These are phyloP conservation scores for Pseudogymnoascus sp. DNA, from an alignment of 2,329 filamentous ascomycete species.

Conservation along the genomic window DNA sequence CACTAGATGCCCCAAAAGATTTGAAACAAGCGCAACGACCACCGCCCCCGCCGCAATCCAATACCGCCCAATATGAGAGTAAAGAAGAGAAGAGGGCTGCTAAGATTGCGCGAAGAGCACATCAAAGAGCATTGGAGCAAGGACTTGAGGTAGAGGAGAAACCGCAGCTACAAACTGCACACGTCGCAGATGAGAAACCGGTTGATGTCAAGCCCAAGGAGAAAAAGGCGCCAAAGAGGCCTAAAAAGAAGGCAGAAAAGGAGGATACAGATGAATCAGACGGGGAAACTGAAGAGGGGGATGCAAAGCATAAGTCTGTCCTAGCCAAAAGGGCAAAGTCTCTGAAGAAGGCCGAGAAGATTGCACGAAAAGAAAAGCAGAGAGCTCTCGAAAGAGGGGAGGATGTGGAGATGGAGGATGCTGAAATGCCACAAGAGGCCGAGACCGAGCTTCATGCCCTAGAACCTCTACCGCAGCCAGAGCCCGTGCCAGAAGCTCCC, in stretches of 20 bases:
- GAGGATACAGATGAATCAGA: conserved; percentile 14
- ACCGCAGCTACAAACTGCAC: not conserved
- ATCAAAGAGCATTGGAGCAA: conserved; percentile 13
- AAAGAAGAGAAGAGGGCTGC: conserved; percentile 10
- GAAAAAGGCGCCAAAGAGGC: conserved; percentile 15
- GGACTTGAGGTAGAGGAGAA: not conserved
- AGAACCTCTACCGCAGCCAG: conserved; percentile 73
- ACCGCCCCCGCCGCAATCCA: not conserved
- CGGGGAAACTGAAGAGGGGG: conserved; percentile 8
- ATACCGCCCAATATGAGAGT: conserved; percentile 8
- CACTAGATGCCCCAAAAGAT: not conserved
- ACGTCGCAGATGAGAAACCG: conserved; percentile 8
- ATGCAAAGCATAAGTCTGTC: conserved; percentile 37
- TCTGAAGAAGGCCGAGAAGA: conserved; percentile 39
- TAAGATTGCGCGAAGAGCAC: conserved; percentile 12
- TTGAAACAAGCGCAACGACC: conserved; percentile 10
- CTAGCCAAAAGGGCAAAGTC: conserved; percentile 50
- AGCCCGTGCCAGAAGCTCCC: conserved; percentile 47
- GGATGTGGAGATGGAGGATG: conserved; percentile 21
- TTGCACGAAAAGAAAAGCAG: conserved; percentile 27
- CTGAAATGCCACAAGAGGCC: conserved; percentile 26
- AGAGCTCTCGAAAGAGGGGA: conserved; percentile 27
- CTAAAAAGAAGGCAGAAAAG: conserved; percentile 13
- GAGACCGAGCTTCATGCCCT: conserved; percentile 56
- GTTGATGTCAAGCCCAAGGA: conserved; percentile 15